These are phyloP conservation scores for Syncephalastrum racemosum DNA, from an alignment of 371 early-diverging fungal genomes.

Conservation along the genomic window DNA sequence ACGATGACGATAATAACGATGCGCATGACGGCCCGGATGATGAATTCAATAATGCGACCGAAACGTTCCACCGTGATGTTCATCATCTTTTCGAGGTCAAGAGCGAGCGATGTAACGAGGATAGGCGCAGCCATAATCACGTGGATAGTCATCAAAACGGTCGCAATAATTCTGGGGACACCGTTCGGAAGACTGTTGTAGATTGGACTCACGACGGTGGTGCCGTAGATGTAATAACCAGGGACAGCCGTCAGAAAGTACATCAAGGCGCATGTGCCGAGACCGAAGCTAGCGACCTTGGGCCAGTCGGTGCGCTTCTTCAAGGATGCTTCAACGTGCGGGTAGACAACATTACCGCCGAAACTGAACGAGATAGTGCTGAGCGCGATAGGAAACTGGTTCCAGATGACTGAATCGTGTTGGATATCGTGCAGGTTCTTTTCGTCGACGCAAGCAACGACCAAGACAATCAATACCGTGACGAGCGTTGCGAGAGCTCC, in stretches of 20 bases:
- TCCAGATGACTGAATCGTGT: constrained; percentile 49
- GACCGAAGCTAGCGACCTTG: constrained; percentile 66
- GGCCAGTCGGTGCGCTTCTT: constrained; percentile 73
- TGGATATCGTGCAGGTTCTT: constrained; percentile 17
- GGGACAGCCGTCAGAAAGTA: constrained; percentile 76
- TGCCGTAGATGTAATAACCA: constrained; percentile 85
- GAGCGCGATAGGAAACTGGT: constrained; percentile 58
- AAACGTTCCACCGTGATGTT: constrained; percentile 55
- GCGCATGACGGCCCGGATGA: constrained; percentile 59
- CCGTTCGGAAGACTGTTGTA: constrained; percentile 71
- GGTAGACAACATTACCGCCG: constrained; percentile 82
- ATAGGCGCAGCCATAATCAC: constrained; percentile 85
- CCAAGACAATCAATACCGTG: constrained; percentile 43
- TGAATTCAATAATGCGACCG: constrained; percentile 51
- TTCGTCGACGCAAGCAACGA: constrained; percentile 39
- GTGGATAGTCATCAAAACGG: constrained; percentile 78
- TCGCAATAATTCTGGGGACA: constrained; percentile 60
- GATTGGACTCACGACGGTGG: constrained; percentile 66
- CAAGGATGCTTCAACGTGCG: constrained; percentile 88
- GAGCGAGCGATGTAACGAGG: constrained; percentile 76
- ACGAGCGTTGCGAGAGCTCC: constrained; percentile 55
- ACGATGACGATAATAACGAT: constrained; percentile 49
- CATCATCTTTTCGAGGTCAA: constrained; percentile 67
- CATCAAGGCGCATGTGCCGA: constrained; percentile 68
- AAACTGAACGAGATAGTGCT: constrained; percentile 76